Base-by-base conservation (phyloP, 495 filamentous ascomycete genomes). In the Neurospora sp. region DNA sequence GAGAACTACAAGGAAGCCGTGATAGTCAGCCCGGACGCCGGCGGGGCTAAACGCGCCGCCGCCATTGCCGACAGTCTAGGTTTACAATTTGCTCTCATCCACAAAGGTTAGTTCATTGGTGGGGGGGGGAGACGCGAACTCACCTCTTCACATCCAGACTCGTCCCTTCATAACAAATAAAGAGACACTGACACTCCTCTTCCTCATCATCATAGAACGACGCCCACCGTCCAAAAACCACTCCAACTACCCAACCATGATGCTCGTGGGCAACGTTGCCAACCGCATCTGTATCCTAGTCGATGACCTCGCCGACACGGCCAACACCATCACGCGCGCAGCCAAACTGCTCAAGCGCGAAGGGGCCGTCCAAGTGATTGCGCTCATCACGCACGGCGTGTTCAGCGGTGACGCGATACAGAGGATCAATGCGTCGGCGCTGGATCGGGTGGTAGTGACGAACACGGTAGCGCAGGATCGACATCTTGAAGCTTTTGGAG, bases 291-390 rank as follows among this genome's bases (percentile, higher is more conserved):
- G 93, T 59, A 97, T 99, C 78, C 84, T 99, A 66, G 88, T 99
- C 75, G 96, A 99, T 81, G 96, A 99, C 79, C 87, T 99, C 75
- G 94, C 92, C 27, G 96, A 99, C 77, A 99, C 96, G 6, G 94
- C 91, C 48, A 98, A 97, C 81, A 99, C 96, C 10, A 97, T 99
- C 77, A 98, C 95, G 2, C 88, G 96, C 42, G 96, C 96, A 23
- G 96, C 96, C n/a, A 98, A 97, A 85, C 87, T 99, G 7, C 85
- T 98, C 74, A 97, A 97, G 85, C 94, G 93, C 74, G 94, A 97
- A 80, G 94, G 95, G 71, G 96, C 96, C 1, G 91, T 89, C 3
- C 87, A 89, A 59, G 94, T 98, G 44, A 94, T 94, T 79, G 96
- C 96, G 8, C 83, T 99, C 71, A 87, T 99, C 72, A 99, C 96